phyloP scores from a whole-genome alignment of 1,139 yeast species.

The Yamadazyma songkhlaensis region DNA sequence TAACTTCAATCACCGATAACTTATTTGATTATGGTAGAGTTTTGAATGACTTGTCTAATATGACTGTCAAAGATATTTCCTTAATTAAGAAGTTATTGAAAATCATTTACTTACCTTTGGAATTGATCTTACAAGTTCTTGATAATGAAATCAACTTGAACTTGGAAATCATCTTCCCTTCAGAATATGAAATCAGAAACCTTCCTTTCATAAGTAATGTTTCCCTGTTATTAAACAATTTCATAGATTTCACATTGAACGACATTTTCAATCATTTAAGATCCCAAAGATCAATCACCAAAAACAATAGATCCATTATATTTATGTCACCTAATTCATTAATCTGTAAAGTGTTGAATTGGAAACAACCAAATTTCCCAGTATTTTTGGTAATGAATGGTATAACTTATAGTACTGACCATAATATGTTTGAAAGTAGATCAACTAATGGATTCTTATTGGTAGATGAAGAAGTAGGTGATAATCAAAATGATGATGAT shows the following conservation, averaged over 20 bases:
- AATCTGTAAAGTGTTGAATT: constrained; percentile 87
- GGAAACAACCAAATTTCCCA: constrained; percentile 99
- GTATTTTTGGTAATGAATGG: constrained; percentile 84
- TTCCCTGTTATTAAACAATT: constrained; percentile 57
- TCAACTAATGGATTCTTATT: constrained; percentile 43
- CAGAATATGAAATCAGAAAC: constrained; percentile 56
- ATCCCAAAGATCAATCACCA: constrained; percentile 33
- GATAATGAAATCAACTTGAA: constrained; percentile 66
- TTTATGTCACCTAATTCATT: constrained; percentile 85
- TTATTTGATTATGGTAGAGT: constrained; percentile 44
- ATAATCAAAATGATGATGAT: constrained; percentile 16
- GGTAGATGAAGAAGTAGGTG: constrained; percentile 17
- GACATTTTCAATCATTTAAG: constrained; percentile 79
- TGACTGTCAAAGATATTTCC: constrained; percentile 35
- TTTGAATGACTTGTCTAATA: constrained; percentile 36
- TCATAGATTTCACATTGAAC: constrained; percentile 70
- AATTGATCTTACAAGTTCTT: constrained; percentile 52
- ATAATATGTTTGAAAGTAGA: constrained; percentile 33
- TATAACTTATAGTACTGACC: constrained; percentile 36
- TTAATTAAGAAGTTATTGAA: constrained; percentile 40
- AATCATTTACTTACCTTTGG: constrained; percentile 57
- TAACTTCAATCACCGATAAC: constrained; percentile 40
- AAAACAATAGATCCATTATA: constrained; percentile 58
- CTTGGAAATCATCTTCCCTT: constrained; percentile 79
- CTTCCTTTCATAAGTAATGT: constrained; percentile 53